A percentile compares a stretch with the other conserved stretches of the same genome.
These are phyloP conservation scores for Persicaria tinctoria DNA, from an alignment of 148 eudicot species.

Conservation along the genomic window DNA sequence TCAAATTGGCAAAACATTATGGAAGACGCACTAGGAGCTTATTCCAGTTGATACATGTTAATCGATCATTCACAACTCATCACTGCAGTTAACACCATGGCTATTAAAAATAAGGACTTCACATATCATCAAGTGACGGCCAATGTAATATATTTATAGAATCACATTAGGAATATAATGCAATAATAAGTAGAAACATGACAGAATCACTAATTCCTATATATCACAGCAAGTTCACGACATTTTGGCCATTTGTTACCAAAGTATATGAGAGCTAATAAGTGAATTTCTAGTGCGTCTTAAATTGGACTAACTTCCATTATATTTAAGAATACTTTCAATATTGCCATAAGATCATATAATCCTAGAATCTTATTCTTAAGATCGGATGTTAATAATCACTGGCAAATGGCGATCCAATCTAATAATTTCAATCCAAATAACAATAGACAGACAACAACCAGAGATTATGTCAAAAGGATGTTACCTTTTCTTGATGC, in stretches of 20 bases:
- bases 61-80: neutral
- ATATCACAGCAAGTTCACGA: neutral
- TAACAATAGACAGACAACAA: neutral
- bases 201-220: neutral
- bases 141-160: neutral
- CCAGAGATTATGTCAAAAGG: neutral
- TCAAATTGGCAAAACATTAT: neutral
- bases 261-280: neutral
- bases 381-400: neutral
- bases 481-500: constrained; percentile 73
- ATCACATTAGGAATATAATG: neutral
- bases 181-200: neutral
- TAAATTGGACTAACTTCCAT: neutral
- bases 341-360: neutral
- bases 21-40: neutral
- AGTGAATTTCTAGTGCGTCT: neutral
- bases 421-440: neutral
- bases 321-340: neutral
- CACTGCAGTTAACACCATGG: neutral
- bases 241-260: neutral
- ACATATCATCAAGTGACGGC: neutral
- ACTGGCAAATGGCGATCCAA: neutral
- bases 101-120: neutral
- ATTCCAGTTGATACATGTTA: neutral
- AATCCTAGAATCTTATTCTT: neutral